Base-by-base conservation (phyloP, 139 green algal species). In the Tetraselmis chui region DNA sequence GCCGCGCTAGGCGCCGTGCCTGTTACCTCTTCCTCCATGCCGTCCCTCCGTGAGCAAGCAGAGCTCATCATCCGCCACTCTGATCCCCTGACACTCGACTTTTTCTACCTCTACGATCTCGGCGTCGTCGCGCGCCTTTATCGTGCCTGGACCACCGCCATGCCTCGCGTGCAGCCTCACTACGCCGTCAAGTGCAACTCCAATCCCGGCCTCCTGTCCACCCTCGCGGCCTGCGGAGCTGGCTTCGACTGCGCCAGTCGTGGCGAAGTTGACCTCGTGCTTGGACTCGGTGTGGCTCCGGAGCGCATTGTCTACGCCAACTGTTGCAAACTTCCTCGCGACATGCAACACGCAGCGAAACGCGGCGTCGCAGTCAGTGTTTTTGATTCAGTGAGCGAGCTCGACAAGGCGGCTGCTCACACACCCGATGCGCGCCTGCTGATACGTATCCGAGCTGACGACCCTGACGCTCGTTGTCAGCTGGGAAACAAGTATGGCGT, bases 211-310 rank as follows among this genome's bases (percentile, higher is more conserved):
- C 84, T 99, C 30, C 84, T 99, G 23, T 85, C 88, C 26, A 81
- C 93, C 59, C 89, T 99, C 18, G 91, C 92, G 18, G 89, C 94
- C 0, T 83, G 98, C 29, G 96, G 96, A 30, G 89, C 93, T 11
- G 94, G 95, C 31, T 99, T 99, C 84, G 96, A 99, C 89, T 98
- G 95, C 79, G 96, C 96, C 5, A 94, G 85, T 26, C 89, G 93
- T 31, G 91, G 92, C 1, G 96, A 99, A 88, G 82, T 98, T 26
- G 88, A 95, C 31, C 80, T 87, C 75, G 94, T 98, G 67, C 85
- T 95, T 30, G 81, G 86, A 24, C 78, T 96, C 83, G 96, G 96
- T 1, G 94, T 97, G 0, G 28, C 80, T 30, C 86, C 93, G 30
- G 85, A 81, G 59, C 88, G 90, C 83, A 97, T 99, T 85, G 91